phyloP scores from a whole-genome alignment of 2,329 filamentous ascomycete species.

The Penicillium brasilianum region DNA sequence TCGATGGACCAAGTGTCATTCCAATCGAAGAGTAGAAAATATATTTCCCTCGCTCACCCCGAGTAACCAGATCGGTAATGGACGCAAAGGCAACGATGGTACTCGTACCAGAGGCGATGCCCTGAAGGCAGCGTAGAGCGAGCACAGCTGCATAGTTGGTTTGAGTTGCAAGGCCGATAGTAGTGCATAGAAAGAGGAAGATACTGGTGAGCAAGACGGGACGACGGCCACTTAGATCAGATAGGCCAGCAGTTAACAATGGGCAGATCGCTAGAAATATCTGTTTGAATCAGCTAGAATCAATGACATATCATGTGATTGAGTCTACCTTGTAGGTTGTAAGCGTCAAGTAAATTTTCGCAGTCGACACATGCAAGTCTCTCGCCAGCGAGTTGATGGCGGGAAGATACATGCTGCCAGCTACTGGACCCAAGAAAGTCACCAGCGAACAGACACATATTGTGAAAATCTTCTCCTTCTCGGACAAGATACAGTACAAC shows the following conservation, averaged over 20 bases:
- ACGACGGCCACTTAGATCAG: slow-evolving; percentile 13
- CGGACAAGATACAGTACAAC: slow-evolving; percentile 1
- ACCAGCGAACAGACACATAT: slow-evolving; percentile 48
- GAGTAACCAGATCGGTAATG: slow-evolving; percentile 4
- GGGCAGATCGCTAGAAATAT: slow-evolving; percentile 9
- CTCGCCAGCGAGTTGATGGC: slow-evolving; percentile 47
- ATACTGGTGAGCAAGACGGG: slow-evolving; percentile 3
- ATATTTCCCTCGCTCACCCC: slow-evolving; percentile 11
- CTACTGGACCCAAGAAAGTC: slow-evolving; percentile 59
- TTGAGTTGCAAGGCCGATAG: slow-evolving; percentile 13
- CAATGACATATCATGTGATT: not conserved
- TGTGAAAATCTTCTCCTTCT: slow-evolving; percentile 52
- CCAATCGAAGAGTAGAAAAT: slow-evolving; percentile 7
- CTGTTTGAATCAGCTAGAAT: slow-evolving; percentile 9
- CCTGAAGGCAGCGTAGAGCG: slow-evolving; percentile 13
- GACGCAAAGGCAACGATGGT: not conserved
- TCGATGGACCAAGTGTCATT: slow-evolving; percentile 2
- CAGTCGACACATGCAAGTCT: slow-evolving; percentile 23
- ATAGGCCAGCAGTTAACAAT: slow-evolving; percentile 9
- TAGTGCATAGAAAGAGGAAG: slow-evolving; percentile 4
- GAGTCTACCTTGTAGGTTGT: slow-evolving; percentile 13
- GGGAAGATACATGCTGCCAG: slow-evolving; percentile 59
- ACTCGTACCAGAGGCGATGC: slow-evolving; percentile 6
- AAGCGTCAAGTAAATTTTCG: slow-evolving; percentile 15
- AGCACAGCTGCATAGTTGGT: slow-evolving; percentile 8